A percentile compares a stretch with the other conserved stretches of the same genome.
phyloP scores from a whole-genome alignment of 768 basidiomycete genomes.

The Neoboletus subvelutipes region DNA sequence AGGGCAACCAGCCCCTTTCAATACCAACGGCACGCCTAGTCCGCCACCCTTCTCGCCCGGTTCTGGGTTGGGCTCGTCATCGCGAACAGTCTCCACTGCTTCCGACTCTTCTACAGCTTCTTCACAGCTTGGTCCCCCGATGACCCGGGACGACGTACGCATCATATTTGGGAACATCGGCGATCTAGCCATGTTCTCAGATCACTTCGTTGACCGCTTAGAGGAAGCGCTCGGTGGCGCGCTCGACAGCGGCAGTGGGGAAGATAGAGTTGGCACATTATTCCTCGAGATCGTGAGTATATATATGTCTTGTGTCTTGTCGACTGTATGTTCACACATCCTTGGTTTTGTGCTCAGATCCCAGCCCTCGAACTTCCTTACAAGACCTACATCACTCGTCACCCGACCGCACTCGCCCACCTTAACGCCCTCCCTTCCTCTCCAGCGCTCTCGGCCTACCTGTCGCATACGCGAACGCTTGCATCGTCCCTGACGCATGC shows the following conservation, averaged over 20 bases:
- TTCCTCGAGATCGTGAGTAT: slow-evolving; percentile 68
- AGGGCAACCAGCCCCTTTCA: slow-evolving; percentile 45
- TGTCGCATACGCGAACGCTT: slow-evolving; percentile 61
- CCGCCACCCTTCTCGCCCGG: slow-evolving; percentile 31
- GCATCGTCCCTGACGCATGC: slow-evolving; percentile 77
- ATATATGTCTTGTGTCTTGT: background rate
- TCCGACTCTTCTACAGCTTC: slow-evolving; percentile 54
- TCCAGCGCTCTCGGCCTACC: slow-evolving; percentile 57
- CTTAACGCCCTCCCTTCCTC: slow-evolving; percentile 46
- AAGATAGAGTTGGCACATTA: slow-evolving; percentile 67
- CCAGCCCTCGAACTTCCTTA: slow-evolving; percentile 71
- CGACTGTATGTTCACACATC: background rate
- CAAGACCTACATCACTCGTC: slow-evolving; percentile 78
- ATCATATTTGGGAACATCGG: slow-evolving; percentile 77
- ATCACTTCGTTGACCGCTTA: slow-evolving; percentile 60
- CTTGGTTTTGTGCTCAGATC: slow-evolving; percentile 44
- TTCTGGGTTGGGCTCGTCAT: slow-evolving; percentile 38
- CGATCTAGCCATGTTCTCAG: slow-evolving; percentile 72
- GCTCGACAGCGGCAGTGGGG: slow-evolving; percentile 62
- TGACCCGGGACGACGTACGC: slow-evolving; percentile 67
- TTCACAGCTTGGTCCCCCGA: slow-evolving; percentile 52
- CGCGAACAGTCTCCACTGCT: slow-evolving; percentile 42
- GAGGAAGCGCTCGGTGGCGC: slow-evolving; percentile 64
- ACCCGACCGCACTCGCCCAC: slow-evolving; percentile 71
- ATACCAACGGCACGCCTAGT: slow-evolving; percentile 24